Conservation (phyloP, 2,329 filamentous ascomycete species). For the Stachybotrys chlorohalonatus region DNA sequence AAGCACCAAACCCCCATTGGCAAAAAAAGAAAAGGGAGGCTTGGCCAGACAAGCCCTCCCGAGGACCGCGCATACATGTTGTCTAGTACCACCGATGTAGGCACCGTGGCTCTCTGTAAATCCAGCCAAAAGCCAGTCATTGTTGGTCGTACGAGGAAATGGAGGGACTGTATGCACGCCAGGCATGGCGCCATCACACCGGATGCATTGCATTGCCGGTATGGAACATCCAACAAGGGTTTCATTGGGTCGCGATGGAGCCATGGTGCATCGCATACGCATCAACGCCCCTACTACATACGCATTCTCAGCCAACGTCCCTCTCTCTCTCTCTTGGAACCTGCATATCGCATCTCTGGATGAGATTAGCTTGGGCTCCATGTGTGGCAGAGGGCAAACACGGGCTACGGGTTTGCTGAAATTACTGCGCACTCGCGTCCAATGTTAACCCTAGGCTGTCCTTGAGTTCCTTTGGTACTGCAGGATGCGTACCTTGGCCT, state of each 20-base stretch:
- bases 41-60: too few relatives aligned
- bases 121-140: background rate
- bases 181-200: background rate
- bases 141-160: background rate
- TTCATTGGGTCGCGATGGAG: background rate
- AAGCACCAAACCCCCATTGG: too few relatives aligned
- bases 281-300: background rate
- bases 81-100: too few relatives aligned
- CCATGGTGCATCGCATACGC: background rate
- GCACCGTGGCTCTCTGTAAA: too few relatives aligned
- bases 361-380: background rate
- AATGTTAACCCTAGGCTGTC: too few relatives aligned
- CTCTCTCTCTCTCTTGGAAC: background rate
- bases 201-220: background rate
- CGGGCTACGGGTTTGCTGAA: background rate
- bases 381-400: background rate
- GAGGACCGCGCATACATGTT: too few relatives aligned
- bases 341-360: too few relatives aligned
- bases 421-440: background rate
- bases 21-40: too few relatives aligned
- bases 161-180: background rate
- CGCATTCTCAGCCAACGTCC: background rate
- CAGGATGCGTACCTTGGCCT: background rate
- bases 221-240: background rate
- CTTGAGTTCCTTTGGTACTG: too few relatives aligned